Evolutionary conservation across 2,329 filamentous ascomycete species (phyloP).

Genomic region (Paraphaeosphaeria minitans): DNA sequence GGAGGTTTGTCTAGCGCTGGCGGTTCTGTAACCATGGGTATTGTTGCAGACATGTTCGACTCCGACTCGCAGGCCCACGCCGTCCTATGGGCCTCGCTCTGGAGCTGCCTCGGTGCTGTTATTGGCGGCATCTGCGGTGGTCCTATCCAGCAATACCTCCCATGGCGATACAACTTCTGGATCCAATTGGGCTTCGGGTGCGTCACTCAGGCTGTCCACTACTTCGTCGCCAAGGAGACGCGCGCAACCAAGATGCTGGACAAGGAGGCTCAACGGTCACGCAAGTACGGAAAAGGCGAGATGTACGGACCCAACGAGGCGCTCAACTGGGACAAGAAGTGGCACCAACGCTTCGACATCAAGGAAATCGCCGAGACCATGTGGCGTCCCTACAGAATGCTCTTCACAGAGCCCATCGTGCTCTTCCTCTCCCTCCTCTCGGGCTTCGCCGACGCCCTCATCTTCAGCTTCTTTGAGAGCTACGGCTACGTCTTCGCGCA

Average conservation of each 20-base stretch:
- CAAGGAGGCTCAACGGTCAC: conserved; percentile 73
- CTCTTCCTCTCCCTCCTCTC: conserved; percentile 71
- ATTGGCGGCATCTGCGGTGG: conserved; percentile 80
- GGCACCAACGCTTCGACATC: conserved; percentile 43
- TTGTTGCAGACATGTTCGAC: conserved; percentile 62
- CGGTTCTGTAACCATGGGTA: conserved; percentile 67
- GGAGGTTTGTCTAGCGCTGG: conserved; percentile 59
- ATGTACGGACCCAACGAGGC: conserved; percentile 74
- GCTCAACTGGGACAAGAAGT: conserved; percentile 24
- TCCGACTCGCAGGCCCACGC: conserved; percentile 37
- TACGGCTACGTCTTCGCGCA: conserved; percentile 70
- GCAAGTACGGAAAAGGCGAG: conserved; percentile 57
- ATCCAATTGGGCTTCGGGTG: conserved; percentile 80
- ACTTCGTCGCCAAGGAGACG: conserved; percentile 75
- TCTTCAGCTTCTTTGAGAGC: conserved; percentile 77
- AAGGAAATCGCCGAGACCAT: conserved; percentile 55
- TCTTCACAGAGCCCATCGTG: conserved; percentile 75
- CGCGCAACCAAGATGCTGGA: conserved; percentile 77
- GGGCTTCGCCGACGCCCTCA: conserved; percentile 76
- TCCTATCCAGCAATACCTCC: conserved; percentile 68
- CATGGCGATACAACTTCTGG: conserved; percentile 82
- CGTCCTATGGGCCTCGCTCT: conserved; percentile 61
- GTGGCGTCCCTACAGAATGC: conserved; percentile 72
- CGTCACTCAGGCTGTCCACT: conserved; percentile 69
- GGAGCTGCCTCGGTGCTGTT: conserved; percentile 67